phyloP scores from a whole-genome alignment of 2,329 filamentous ascomycete genomes.

The Blumeriella jaapii region DNA sequence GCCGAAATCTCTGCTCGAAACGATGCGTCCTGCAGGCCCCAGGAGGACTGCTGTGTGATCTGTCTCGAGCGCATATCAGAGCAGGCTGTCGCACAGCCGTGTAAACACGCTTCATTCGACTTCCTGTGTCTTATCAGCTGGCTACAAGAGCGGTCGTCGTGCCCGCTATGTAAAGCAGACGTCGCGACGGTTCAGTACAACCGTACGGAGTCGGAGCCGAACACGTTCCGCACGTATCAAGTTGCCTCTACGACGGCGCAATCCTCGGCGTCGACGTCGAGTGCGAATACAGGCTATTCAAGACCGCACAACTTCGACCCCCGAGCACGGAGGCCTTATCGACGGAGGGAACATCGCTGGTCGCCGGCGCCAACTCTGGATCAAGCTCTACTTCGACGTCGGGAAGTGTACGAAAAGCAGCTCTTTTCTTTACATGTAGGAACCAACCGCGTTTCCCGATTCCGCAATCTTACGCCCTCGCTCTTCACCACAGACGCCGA shows the following conservation, averaged over 20 bases:
- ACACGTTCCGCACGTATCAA: slow-evolving; percentile 45
- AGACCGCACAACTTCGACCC: slow-evolving; percentile 8
- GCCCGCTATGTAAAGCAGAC: slow-evolving; percentile 63
- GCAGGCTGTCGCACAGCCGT: slow-evolving; percentile 60
- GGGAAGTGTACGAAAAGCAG: slow-evolving; percentile 59
- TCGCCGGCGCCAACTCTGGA: slow-evolving; percentile 13
- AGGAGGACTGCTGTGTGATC: slow-evolving; percentile 62
- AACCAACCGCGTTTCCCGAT: slow-evolving; percentile 65
- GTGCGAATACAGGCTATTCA: slow-evolving; percentile 2
- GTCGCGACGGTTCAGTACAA: slow-evolving; percentile 54
- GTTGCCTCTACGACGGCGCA: slow-evolving; percentile 29
- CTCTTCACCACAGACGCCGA: slow-evolving; percentile 52
- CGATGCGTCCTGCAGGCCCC: slow-evolving; percentile 20
- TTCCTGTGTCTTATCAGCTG: slow-evolving; percentile 75
- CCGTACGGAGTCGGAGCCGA: slow-evolving; percentile 34
- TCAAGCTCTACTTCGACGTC: slow-evolving; percentile 39
- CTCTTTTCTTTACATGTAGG: slow-evolving; percentile 76
- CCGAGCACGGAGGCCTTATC: slow-evolving; percentile 12
- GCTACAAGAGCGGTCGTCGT: slow-evolving; percentile 60
- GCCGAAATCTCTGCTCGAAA: slow-evolving; percentile 28
- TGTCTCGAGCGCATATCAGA: slow-evolving; percentile 71
- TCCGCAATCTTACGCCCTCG: slow-evolving; percentile 59
- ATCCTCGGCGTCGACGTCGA: slow-evolving; percentile 1
- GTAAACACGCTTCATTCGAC: slow-evolving; percentile 72
- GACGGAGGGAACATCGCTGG: slow-evolving; percentile 8